These are phyloP conservation scores for Aethionema arabicum DNA, from an alignment of 345 rosid species.

Conservation along the genomic window DNA sequence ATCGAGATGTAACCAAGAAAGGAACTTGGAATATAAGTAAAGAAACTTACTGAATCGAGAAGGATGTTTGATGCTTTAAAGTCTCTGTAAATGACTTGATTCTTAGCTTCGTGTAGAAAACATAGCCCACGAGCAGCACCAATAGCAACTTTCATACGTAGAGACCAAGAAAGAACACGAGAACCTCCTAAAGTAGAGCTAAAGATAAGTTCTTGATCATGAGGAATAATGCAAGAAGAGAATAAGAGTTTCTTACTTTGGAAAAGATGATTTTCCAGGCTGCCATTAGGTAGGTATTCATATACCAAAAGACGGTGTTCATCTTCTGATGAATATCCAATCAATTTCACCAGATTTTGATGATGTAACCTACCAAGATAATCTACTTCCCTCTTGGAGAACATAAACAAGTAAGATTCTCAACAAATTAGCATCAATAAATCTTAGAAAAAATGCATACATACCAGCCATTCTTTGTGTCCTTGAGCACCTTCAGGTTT, in stretches of 20 bases:
- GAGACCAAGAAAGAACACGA: slow-evolving; percentile 57
- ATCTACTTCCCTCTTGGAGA: slow-evolving; percentile 61
- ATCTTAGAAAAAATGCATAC: slow-evolving; percentile 6
- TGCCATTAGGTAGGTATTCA: slow-evolving; percentile 75
- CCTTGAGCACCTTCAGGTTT: slow-evolving; percentile 72
- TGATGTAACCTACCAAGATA: slow-evolving; percentile 76
- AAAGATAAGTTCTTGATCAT: neutral
- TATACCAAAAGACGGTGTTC: slow-evolving; percentile 77
- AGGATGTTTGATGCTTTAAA: slow-evolving; percentile 81
- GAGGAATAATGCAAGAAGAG: neutral
- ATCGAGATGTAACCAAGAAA: too few species aligned
- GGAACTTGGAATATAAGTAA: neutral
- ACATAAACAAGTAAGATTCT: neutral
- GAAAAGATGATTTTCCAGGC: slow-evolving; percentile 75
- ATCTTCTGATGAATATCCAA: slow-evolving; percentile 69
- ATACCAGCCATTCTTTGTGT: slow-evolving; percentile 90
- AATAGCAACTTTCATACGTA: slow-evolving; percentile 62
- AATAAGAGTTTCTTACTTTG: slow-evolving; percentile 48
- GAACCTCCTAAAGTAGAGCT: slow-evolving; percentile 16
- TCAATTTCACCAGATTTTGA: slow-evolving; percentile 70
- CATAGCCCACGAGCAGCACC: slow-evolving; percentile 79
- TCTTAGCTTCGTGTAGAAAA: slow-evolving; percentile 67
- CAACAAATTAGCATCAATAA: neutral
- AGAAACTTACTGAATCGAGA: slow-evolving; percentile 55
- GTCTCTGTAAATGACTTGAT: slow-evolving; percentile 76